Conservation (phyloP, 1,284 basidiomycete genomes). For the Abortiporus biennis region DNA sequence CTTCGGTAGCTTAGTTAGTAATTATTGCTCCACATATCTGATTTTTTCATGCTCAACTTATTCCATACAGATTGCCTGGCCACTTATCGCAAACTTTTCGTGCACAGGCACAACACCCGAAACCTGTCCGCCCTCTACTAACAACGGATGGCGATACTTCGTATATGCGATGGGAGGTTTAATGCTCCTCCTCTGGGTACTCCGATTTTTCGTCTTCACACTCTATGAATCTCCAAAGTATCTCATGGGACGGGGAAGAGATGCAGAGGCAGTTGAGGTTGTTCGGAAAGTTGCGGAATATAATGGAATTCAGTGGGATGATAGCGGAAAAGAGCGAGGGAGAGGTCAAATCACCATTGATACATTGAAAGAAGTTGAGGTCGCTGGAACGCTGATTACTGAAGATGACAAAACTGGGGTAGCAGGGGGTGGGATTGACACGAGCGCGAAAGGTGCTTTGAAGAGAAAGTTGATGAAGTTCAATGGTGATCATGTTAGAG, state of each 20-base stretch:
- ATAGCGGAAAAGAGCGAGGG: no score
- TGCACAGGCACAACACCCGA: slow-evolving; percentile 25
- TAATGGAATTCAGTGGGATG: no score
- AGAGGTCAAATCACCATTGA: slow-evolving; percentile 34
- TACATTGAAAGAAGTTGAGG: slow-evolving; percentile 28
- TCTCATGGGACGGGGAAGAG: slow-evolving; percentile 55
- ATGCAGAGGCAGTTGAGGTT: slow-evolving; percentile 57
- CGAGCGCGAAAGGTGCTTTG: slow-evolving; percentile 17
- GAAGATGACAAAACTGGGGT: slow-evolving; percentile 10
- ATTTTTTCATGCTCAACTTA: slow-evolving; percentile 13
- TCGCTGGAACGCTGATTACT: slow-evolving; percentile 4
- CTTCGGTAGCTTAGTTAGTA: slow-evolving; percentile 51
- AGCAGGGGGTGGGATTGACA: slow-evolving; percentile 9
- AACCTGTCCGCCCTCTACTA: slow-evolving; percentile 32
- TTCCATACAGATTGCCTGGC: slow-evolving; percentile 38
- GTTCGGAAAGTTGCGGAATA: slow-evolving; percentile 53
- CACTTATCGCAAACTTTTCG: slow-evolving; percentile 43
- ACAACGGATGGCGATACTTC: slow-evolving; percentile 61
- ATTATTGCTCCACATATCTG: slow-evolving; percentile 10
- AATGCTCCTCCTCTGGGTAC: slow-evolving; percentile 46
- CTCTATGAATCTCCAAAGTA: slow-evolving; percentile 60
- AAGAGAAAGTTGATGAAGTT: slow-evolving; percentile 32
- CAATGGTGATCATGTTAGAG: slow-evolving; percentile 38
- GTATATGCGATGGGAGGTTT: slow-evolving; percentile 41
- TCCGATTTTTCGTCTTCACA: slow-evolving; percentile 55